Percentiles rank a stretch among this genome's conserved stretches.
phyloP scores from a whole-genome alignment of 306 rosid species.

The Alnus glutinosa region DNA sequence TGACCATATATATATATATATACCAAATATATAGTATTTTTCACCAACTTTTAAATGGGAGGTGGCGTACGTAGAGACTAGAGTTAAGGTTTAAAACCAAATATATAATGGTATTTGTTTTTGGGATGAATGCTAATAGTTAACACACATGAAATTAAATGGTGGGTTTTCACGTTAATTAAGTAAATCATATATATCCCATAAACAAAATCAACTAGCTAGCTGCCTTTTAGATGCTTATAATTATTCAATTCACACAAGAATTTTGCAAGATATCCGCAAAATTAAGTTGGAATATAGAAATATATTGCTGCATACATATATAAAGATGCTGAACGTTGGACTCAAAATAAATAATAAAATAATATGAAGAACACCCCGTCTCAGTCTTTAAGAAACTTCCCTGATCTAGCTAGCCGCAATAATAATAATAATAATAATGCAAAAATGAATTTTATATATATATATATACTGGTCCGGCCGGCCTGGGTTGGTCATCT shows the following conservation, averaged over 20 bases:
- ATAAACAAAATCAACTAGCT: background rate
- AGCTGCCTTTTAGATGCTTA: background rate
- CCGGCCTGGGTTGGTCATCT: conserved; percentile 29
- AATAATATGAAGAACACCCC: conserved; percentile 9
- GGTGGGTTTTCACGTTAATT: no score
- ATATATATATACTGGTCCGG: background rate
- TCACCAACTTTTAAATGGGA: no score
- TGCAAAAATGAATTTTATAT: background rate
- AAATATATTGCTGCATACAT: background rate
- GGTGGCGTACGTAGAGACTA: no score
- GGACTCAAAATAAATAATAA: background rate
- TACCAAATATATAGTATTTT: no score
- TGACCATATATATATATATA: no score
- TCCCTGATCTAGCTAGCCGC: conserved; percentile 19
- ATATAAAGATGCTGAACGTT: background rate
- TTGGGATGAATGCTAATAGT: no score
- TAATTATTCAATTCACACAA: background rate
- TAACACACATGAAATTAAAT: no score
- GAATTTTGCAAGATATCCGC: no score
- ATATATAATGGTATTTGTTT: no score
- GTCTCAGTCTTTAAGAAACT: conserved; percentile 29
- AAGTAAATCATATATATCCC: background rate
- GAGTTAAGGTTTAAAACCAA: no score
- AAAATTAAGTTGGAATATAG: no score
- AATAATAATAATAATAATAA: background rate